Base-by-base conservation (phyloP, 164 flowering plant genomes). In the Vitis rupestris region DNA sequence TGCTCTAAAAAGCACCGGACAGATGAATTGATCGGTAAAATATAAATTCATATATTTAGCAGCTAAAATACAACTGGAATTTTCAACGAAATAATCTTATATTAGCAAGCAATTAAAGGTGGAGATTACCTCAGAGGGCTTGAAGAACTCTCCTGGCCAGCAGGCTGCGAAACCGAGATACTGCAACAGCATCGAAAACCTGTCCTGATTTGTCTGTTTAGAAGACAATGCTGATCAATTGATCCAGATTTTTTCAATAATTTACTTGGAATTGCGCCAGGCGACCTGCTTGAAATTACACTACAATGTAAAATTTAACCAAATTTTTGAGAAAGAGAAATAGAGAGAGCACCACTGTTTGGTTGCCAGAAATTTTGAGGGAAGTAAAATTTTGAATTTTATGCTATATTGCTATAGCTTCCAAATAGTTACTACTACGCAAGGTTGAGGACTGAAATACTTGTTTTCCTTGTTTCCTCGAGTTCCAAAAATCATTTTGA, bases 171-270 rank as follows among this genome's bases (percentile, higher is more conserved):
- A 29, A 52, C 65, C n/a, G 85, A 67, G 61, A 76, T 68, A 53
- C 75, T 73, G 75, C 80, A 81, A 49, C 63, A 56, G 73, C 84
- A 84, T 48, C 83, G 83, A 4, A 77, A 72, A 66, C 50, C 63
- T 31, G 57, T 17, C 29, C 47, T 49, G 50, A 44, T 47, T 17
- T 23, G 47, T 59, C 61, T 64, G 56, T 15, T 49, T 23, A 8
- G 56, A 27, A 60, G 56, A 9, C 70, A 37, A n/a, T 27, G 13
- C 12, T 44, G 74, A 13, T 12, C 68, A 58, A 59, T 14, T 30
- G 48, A 50, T 48, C 17, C 16, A 12, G 55, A 17, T 37, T 9
- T 61, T 56, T 60, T 71, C 64, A 50, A 50, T 50, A 12, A 61
- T 29, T 52, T 17, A 48, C 47, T 66, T 47, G 70, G 56, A 60